These are phyloP conservation scores for Chlamydomonas asymmetrica DNA, from an alignment of 139 green algal genomes.

Conservation along the genomic window DNA sequence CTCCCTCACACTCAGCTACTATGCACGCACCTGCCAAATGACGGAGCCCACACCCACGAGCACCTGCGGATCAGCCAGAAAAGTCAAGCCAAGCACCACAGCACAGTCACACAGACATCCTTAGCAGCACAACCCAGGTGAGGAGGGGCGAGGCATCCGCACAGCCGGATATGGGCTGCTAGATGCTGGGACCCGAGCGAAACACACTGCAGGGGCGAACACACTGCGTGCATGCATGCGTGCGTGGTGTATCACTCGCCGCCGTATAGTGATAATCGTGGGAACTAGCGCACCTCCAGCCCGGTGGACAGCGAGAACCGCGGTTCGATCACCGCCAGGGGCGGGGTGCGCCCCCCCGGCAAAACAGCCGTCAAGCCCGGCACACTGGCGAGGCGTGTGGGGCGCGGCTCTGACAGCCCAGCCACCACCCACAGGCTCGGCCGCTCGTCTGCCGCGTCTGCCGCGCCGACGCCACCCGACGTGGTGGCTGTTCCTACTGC, in stretches of 20 bases:
- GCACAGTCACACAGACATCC: too few species aligned
- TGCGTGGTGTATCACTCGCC: too few species aligned
- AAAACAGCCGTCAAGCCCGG: neutral
- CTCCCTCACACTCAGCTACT: too few species aligned
- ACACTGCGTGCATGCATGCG: too few species aligned
- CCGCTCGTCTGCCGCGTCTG: conserved; percentile 36
- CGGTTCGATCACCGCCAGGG: conserved; percentile 70
- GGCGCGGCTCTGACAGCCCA: conserved; percentile 49
- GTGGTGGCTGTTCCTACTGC: conserved; percentile 46
- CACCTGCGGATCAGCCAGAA: too few species aligned
- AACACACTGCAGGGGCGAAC: too few species aligned
- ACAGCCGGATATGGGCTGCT: too few species aligned
- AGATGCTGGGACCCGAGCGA: too few species aligned
- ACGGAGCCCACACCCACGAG: conserved; percentile 58
- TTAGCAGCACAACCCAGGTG: too few species aligned
- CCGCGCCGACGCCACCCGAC: conserved; percentile 50
- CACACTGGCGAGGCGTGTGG: conserved; percentile 43
- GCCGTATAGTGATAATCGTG: too few species aligned
- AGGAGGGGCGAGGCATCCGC: too few species aligned
- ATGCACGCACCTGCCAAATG: conserved; percentile 54
- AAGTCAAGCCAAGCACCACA: too few species aligned
- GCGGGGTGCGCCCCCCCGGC: neutral
- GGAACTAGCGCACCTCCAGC: conserved; percentile 66
- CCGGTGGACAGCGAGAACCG: conserved; percentile 49
- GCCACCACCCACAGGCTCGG: conserved; percentile 57